These are phyloP conservation scores for Martiniozyma asiatica DNA, from an alignment of 1,139 yeast species.

Conservation along the genomic window DNA sequence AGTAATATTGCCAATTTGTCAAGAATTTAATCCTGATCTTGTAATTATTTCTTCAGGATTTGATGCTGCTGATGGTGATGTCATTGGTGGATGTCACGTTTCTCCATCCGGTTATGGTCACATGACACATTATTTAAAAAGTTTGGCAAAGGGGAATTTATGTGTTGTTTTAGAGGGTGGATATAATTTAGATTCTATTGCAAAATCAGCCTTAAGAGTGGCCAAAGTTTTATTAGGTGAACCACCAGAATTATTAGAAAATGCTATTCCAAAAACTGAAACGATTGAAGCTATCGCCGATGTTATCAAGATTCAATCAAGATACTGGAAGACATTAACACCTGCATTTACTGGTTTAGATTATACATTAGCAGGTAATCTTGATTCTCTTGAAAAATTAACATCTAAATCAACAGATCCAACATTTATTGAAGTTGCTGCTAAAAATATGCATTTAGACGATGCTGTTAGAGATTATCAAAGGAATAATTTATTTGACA, in stretches of 20 bases:
- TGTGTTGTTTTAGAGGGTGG: conserved; percentile 96
- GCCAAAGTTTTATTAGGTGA: conserved; percentile 89
- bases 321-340: conserved; percentile 76
- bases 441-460: conserved; percentile 35
- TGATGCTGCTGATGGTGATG: conserved; percentile 98
- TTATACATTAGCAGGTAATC: conserved; percentile 18
- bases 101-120: conserved; percentile 94
- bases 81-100: conserved; percentile 95
- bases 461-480: conserved; percentile 71
- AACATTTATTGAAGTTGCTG: conserved; percentile 26
- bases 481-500: conserved; percentile 40
- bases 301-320: conserved; percentile 70
- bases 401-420: conserved; percentile 14
- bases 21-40: conserved; percentile 86
- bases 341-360: conserved; percentile 44
- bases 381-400: conserved; percentile 19
- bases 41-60: conserved; percentile 91
- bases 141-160: conserved; percentile 75
- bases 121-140: conserved; percentile 86
- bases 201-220: conserved; percentile 83
- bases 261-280: conserved; percentile 56
- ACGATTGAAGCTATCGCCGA: conserved; percentile 81
- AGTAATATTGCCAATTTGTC: conserved; percentile 79
- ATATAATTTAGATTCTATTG: conserved; percentile 82
- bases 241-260: conserved; percentile 70